Conservation (phyloP, 768 basidiomycete genomes). For the Chalciporus sphaerocephalus region DNA sequence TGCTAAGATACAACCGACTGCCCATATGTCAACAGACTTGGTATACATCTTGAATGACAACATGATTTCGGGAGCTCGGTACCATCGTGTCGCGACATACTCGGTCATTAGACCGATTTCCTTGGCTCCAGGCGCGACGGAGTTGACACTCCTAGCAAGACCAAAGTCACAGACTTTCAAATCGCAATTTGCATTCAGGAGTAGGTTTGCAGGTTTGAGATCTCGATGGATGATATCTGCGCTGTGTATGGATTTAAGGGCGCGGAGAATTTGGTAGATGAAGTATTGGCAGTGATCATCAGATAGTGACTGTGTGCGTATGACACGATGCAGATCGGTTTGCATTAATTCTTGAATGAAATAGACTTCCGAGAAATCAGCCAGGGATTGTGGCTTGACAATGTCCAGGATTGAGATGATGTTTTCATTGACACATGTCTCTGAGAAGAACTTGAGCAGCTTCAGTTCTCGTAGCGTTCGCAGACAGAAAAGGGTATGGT, state of each 20-base stretch:
- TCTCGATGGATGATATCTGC: constrained; percentile 78
- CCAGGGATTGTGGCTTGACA: constrained; percentile 70
- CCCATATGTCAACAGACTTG: constrained; percentile 75
- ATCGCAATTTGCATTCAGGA: constrained; percentile 87
- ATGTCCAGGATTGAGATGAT: constrained; percentile 93
- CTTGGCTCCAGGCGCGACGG: constrained; percentile 48
- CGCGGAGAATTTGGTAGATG: constrained; percentile 79
- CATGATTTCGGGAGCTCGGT: constrained; percentile 93
- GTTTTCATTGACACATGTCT: constrained; percentile 77
- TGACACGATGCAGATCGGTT: constrained; percentile 87
- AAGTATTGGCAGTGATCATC: constrained; percentile 91
- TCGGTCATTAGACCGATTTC: constrained; percentile 72
- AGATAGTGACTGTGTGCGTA: constrained; percentile 82
- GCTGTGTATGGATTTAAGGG: constrained; percentile 84
- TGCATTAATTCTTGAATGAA: constrained; percentile 89
- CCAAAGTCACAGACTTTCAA: constrained; percentile 90
- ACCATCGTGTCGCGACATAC: constrained; percentile 92
- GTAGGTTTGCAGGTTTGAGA: constrained; percentile 82
- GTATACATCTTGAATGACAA: constrained; percentile 88
- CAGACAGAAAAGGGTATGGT: constrained; percentile 88
- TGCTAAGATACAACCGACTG: constrained; percentile 71
- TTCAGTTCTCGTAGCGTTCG: constrained; percentile 90
- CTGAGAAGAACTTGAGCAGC: constrained; percentile 80
- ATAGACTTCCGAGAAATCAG: constrained; percentile 84
- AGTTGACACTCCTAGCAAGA: constrained; percentile 63